Base-by-base conservation (phyloP, 306 rosid genomes). In the Oxytropis ochrocephala region DNA sequence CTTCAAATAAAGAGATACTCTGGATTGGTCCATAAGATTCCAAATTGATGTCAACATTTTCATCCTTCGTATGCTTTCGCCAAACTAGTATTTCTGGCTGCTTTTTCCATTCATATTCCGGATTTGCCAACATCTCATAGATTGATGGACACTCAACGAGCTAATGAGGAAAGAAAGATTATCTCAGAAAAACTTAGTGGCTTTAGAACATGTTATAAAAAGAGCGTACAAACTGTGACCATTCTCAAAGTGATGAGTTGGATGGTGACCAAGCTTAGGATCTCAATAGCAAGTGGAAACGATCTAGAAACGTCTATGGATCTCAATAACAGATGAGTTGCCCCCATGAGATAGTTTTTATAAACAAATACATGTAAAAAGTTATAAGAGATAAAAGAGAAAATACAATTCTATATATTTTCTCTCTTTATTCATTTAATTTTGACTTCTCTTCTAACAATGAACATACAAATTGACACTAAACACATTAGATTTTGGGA, bases 71-170 rank as follows among this genome's bases (percentile, higher is more conserved):
- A 58, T 63, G 84, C 78, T 86, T 90, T 71, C 82, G 80, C 98
- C 98, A 93, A 69, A 93, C 96, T 41, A 55, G 82, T 85, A 93
- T 88, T 82, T 83, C 81, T 18, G 98, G 98, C 57, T 62, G 76
- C 57, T 65, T 85, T 75, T 83, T 80, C 98, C 98, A 93, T 5
- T 79, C 77, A 85, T 80, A 90, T 47, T 81, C 77, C 32, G 96
- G 94, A 86, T 86, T 93, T 48, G 89, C 75, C 89, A 93, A 63
- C 98, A 93, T 88, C 82, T 93, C 98, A 73, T 93, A 93, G 77
- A 93, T 81, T 44, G 98, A 90, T 69, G 97, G 98, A 77, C 98
- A 93, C 80, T 86, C 98, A 29, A 93, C 88, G 82, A 93, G 75
- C 98, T 90, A 65, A 72, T 47, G 52, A n/a, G 53, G 72, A 66